A percentile compares a stretch with the other conserved stretches of the same genome.
Conservation (phyloP, 306 rosid genomes). For the Amphicarpaea edgeworthii region DNA sequence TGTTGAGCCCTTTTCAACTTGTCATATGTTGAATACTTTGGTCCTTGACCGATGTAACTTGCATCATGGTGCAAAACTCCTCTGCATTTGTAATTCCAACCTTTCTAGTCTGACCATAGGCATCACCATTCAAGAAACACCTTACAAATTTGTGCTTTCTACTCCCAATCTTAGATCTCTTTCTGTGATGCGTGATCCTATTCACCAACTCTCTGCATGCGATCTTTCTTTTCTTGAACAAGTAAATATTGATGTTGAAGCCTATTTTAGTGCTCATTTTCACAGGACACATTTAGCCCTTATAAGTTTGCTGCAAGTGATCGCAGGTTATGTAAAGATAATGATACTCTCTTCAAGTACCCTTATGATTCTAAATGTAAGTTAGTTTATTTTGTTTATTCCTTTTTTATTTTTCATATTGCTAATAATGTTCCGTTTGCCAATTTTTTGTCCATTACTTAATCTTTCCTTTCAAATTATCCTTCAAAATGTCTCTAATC, state of each 20-base stretch:
- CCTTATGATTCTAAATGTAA: conserved; percentile 42
- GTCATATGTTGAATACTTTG: conserved; percentile 35
- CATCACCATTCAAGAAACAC: conserved; percentile 18
- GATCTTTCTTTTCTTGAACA: conserved; percentile 37
- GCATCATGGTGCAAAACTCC: neutral
- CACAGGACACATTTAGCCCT: neutral
- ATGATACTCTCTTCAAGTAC: conserved; percentile 43
- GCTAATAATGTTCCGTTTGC: neutral
- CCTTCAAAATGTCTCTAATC: conserved; percentile 6
- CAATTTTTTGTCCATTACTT: neutral
- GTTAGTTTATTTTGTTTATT: conserved; percentile 9
- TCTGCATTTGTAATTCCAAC: conserved; percentile 36
- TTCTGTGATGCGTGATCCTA: conserved; percentile 6
- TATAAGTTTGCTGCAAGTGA: conserved; percentile 34
- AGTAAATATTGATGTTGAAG: conserved; percentile 34
- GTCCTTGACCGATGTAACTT: conserved; percentile 25
- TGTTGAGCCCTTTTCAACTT: conserved; percentile 41
- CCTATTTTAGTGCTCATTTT: conserved; percentile 10
- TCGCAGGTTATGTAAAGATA: conserved; percentile 37
- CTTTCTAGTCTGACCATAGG: conserved; percentile 37
- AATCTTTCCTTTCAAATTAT: neutral
- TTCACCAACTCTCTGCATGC: conserved; percentile 9
- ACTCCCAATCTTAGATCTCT: conserved; percentile 43
- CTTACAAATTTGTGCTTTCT: conserved; percentile 24
- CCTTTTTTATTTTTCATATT: conserved; percentile 3